A percentile compares a stretch with the other conserved stretches of the same genome.
Evolutionary conservation across 169 alveolate genomes (phyloP).

Genomic region (Babesia bovis): DNA sequence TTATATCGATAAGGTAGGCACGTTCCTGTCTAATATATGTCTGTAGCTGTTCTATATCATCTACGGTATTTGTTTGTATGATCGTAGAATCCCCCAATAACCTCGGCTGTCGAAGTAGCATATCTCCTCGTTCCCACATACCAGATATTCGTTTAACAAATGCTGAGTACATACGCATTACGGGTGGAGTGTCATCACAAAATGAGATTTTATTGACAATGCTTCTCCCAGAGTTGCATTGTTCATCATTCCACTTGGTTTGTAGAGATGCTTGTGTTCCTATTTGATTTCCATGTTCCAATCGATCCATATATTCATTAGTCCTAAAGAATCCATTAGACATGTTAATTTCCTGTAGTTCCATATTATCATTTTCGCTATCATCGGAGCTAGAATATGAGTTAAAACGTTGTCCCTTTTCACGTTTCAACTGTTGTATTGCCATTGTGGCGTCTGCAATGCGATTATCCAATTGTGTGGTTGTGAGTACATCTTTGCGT

Average conservation of each 20-base stretch:
- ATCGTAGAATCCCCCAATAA: not conserved
- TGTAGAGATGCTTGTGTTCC: not conserved
- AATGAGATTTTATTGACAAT: not conserved
- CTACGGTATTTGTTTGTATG: not conserved
- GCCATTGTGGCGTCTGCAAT: conserved; percentile 56
- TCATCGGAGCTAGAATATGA: not conserved
- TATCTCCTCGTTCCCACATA: not conserved
- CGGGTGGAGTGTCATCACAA: not conserved
- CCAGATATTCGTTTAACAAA: not conserved
- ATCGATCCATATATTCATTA: conserved; percentile 8
- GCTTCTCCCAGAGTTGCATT: not conserved
- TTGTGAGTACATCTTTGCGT: conserved; percentile 40
- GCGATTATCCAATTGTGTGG: conserved; percentile 40
- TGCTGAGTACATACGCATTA: conserved; percentile 1
- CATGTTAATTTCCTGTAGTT: not conserved
- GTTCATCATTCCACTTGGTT: not conserved
- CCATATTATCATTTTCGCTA: not conserved
- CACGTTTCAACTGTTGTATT: conserved; percentile 20
- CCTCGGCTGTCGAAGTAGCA: not conserved
- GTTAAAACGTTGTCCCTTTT: not conserved
- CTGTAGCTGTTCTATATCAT: not conserved
- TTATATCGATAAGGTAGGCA: conserved; percentile 37
- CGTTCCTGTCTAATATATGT: conserved; percentile 30
- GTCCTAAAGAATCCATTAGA: conserved; percentile 5
- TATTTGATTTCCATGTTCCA: not conserved